Evolutionary conservation across 176 grass and related monocot genomes (phyloP), one percentile per base, ranked within the genome.

Genomic region (Carex parvula): DNA sequence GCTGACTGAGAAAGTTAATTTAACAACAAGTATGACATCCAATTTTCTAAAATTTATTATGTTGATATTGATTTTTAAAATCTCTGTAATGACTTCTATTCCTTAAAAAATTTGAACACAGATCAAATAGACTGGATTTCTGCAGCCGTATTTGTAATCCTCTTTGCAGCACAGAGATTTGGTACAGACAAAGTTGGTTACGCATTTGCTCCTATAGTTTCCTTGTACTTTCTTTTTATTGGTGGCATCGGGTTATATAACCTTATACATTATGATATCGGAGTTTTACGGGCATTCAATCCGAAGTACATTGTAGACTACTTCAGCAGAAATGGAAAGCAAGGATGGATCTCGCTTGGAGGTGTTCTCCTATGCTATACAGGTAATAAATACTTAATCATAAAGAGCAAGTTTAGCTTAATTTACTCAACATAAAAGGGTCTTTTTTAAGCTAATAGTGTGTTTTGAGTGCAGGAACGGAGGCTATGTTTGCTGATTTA

Each of bases 131-230:
- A 87, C 16, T 84, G 63, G 85, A 87, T 94, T 60, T 94, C 90
- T 14, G 79, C 88, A n/a, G 86, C 83, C 8, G 83, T 94, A 30
- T 64, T 91, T 52, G 42, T 92, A 50, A 0, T 88, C 41, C 75
- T 92, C 60, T 94, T 94, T 87, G 76, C 67, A 1, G 60, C 79
- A 24, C 92, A 90, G 59, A 83, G 67, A 24, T 87, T 94, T 8
- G 92, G 92, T 17, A 92, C 92, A 1, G 84, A 94, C 83, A 90
- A 92, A 72, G 92, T 94, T 11, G 90, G 92, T 2, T 92, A 92
- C 92, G 81, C 88, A 1, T 94, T 91, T 41, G 87, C 92, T 6
- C 92, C 88, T 15, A 79, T 90, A 71, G 85, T 94, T 64, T 81
- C 82, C 1, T n/a, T 90, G 64, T 91, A 87, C 87, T 94, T n/a